phyloP scores from a whole-genome alignment of 768 basidiomycete species.

The Mycena latifolia region DNA sequence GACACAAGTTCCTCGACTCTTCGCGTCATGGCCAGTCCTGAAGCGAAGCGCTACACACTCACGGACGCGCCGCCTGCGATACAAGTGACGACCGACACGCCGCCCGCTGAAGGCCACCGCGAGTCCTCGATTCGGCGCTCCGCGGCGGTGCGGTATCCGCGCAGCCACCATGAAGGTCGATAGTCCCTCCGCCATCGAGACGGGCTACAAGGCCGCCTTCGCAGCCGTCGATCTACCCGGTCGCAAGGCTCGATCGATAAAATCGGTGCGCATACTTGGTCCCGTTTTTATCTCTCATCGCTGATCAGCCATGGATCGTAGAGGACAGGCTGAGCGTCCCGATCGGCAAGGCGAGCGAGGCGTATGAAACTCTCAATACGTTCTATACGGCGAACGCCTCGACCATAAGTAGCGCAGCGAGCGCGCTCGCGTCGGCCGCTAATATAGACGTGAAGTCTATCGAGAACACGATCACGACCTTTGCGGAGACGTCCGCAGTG shows the following conservation, averaged over 20 bases:
- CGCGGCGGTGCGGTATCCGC: background rate
- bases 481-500: conserved; percentile 40
- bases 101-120: background rate
- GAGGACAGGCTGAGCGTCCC: conserved; percentile 19
- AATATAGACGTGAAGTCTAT: conserved; percentile 24
- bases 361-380: conserved; percentile 29
- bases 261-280: conserved; percentile 1
- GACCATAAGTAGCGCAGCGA: conserved; percentile 9
- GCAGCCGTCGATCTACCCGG: conserved; percentile 2
- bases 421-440: conserved; percentile 14
- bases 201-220: conserved; percentile 17
- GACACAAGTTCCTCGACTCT: background rate
- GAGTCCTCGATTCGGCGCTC: background rate
- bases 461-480: conserved; percentile 34
- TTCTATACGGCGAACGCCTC: conserved; percentile 25
- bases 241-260: conserved; percentile 19
- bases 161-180: background rate
- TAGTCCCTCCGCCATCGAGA: conserved; percentile 15
- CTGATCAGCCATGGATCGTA: background rate
- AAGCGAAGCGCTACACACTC: conserved; percentile 3
- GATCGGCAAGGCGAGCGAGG: conserved; percentile 8
- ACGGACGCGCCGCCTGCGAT: conserved; percentile 3
- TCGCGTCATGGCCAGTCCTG: conserved; percentile 4
- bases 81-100: background rate
- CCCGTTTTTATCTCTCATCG: background rate